A percentile compares a stretch with the other conserved stretches of the same genome.
Evolutionary conservation across 805 yeast species (phyloP).

Genomic region (Millerozyma miso): DNA sequence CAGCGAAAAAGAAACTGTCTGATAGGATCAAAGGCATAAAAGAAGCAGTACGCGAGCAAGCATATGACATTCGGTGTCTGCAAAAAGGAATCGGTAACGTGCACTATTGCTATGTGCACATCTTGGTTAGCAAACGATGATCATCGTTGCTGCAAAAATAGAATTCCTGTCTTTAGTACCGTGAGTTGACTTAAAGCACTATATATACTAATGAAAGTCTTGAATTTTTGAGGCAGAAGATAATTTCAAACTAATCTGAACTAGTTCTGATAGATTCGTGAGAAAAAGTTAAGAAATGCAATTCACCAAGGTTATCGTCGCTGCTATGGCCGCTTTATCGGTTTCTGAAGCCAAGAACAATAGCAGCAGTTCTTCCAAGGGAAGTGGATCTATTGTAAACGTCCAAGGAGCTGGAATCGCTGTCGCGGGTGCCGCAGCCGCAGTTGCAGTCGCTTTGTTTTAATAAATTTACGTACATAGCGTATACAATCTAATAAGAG

Average conservation of each 20-base stretch:
- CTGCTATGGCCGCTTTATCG: slow-evolving; percentile 8
- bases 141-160: not conserved
- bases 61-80: not conserved
- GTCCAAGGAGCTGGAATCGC: slow-evolving; percentile 12
- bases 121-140: not conserved
- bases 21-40: too few species aligned
- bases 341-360: slow-evolving; percentile 9
- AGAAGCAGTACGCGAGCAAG: too few species aligned
- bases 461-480: too few species aligned
- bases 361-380: slow-evolving; percentile 7
- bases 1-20: too few species aligned
- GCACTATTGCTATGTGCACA: not conserved
- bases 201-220: too few species aligned
- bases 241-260: too few species aligned
- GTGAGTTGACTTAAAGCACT: too few species aligned
- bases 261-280: too few species aligned
- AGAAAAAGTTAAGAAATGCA: slow-evolving; percentile 9
- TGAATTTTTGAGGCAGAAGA: too few species aligned
- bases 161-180: not conserved
- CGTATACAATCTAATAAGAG: too few species aligned
- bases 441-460: slow-evolving; percentile 15
- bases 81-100: not conserved
- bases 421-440: slow-evolving; percentile 8
- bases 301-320: slow-evolving; percentile 6
- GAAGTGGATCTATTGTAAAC: slow-evolving; percentile 7